phyloP scores from a whole-genome alignment of 2,329 filamentous ascomycete genomes.

The Fusarium sp. region DNA sequence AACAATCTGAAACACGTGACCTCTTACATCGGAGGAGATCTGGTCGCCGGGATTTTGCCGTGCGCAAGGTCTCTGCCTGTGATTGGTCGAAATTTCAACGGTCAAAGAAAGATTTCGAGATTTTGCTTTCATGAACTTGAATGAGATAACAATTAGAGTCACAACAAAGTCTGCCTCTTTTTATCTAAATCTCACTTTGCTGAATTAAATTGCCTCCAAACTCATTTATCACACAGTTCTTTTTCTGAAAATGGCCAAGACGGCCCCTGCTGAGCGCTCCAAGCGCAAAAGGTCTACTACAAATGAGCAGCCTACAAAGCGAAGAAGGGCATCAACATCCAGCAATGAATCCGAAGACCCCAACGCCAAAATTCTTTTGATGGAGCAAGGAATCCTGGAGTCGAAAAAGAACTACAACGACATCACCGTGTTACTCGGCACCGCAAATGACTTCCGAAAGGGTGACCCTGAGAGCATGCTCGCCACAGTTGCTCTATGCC shows the following conservation, averaged over 20 bases:
- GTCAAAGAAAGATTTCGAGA: conserved; percentile 48
- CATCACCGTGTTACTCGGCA: conserved; percentile 76
- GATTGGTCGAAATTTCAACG: conserved; percentile 48
- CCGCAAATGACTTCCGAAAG: conserved; percentile 59
- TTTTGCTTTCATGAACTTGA: conserved; percentile 39
- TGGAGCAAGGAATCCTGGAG: conserved; percentile 85
- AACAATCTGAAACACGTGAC: conserved; percentile 54
- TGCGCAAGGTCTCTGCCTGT: conserved; percentile 22
- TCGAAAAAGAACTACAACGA: conserved; percentile 94
- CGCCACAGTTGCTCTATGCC: conserved; percentile 83
- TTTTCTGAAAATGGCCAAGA: conserved; percentile 44
- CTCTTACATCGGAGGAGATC: conserved; percentile 29
- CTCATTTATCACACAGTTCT: not conserved
- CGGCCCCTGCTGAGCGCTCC: conserved; percentile 46
- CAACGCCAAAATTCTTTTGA: conserved; percentile 74
- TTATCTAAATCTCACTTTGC: not conserved
- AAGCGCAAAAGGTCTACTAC: conserved; percentile 64
- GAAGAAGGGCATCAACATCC: conserved; percentile 60
- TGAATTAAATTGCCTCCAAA: not conserved
- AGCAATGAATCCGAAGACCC: conserved; percentile 63
- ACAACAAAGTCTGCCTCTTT: not conserved
- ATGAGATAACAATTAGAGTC: conserved; percentile 19
- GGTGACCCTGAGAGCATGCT: conserved; percentile 67
- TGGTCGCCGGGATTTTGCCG: conserved; percentile 46
- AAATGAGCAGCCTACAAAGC: conserved; percentile 61